phyloP scores from a whole-genome alignment of 2,329 filamentous ascomycete genomes.

The Ascochyta fabae region DNA sequence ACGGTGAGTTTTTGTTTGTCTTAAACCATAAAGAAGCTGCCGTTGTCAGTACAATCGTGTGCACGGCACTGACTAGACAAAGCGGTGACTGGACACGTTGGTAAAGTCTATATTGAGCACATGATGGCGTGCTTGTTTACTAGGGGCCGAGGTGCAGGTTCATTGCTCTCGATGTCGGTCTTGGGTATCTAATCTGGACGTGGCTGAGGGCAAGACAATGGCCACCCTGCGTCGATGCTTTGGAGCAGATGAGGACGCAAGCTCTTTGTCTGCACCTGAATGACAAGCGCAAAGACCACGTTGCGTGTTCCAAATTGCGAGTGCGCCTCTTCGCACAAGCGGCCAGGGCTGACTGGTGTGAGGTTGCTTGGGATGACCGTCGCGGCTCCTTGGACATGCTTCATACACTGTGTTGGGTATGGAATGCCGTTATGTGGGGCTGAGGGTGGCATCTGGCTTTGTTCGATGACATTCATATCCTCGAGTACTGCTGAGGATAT shows the following conservation, averaged over 20 bases:
- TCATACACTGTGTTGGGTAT: neutral
- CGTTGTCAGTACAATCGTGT: neutral
- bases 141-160: neutral
- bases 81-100: neutral
- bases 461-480: neutral
- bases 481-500: constrained; percentile 2
- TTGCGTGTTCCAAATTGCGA: neutral
- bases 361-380: neutral
- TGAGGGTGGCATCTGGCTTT: neutral
- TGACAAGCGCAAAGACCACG: neutral
- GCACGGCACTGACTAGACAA: neutral
- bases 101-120: neutral
- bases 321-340: neutral
- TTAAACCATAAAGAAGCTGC: too few species aligned
- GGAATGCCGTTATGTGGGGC: neutral
- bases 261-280: neutral
- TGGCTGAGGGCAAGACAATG: neutral
- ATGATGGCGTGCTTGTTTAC: neutral
- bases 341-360: neutral
- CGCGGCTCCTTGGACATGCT: neutral
- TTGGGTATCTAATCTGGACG: neutral
- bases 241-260: neutral
- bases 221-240: neutral
- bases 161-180: neutral
- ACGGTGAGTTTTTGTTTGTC: neutral